Conservation (phyloP, 495 filamentous ascomycete genomes). For the Penicillium dipodomyicola region DNA sequence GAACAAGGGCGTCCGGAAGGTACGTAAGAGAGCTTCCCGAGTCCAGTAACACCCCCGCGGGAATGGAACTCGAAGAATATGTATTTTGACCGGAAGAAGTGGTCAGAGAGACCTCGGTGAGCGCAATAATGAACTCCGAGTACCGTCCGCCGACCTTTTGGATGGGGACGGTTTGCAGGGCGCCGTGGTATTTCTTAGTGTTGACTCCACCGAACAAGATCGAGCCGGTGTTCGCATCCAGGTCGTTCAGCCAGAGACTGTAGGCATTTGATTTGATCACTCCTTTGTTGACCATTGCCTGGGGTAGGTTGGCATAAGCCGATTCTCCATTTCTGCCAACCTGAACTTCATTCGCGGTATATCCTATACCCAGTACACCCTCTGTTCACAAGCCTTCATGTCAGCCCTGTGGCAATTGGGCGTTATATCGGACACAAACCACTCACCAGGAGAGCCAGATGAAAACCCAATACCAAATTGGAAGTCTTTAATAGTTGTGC, state of each 20-base stretch:
- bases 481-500: conserved; percentile 56
- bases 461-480: conserved; percentile 86
- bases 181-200: conserved; percentile 69
- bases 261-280: conserved; percentile 80
- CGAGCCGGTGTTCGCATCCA: conserved; percentile 66
- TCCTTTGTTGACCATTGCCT: conserved; percentile 65
- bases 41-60: conserved; percentile 72
- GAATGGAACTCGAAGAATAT: conserved; percentile 54
- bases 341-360: conserved; percentile 75
- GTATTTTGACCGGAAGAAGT: conserved; percentile 40
- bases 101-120: conserved; percentile 61
- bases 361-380: conserved; percentile 93
- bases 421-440: neutral
- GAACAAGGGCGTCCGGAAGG: conserved; percentile 67
- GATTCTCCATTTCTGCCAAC: conserved; percentile 56
- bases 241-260: conserved; percentile 57
- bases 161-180: conserved; percentile 74
- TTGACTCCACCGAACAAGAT: conserved; percentile 94
- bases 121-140: conserved; percentile 77
- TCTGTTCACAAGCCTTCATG: conserved; percentile 34
- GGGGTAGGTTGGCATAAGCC: conserved; percentile 77
- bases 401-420: neutral
- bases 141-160: conserved; percentile 56
- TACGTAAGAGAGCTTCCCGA: conserved; percentile 91
- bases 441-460: conserved; percentile 56